Base-by-base conservation (phyloP, 176 grass and related monocot genomes). In the Aechmea fasciata region DNA sequence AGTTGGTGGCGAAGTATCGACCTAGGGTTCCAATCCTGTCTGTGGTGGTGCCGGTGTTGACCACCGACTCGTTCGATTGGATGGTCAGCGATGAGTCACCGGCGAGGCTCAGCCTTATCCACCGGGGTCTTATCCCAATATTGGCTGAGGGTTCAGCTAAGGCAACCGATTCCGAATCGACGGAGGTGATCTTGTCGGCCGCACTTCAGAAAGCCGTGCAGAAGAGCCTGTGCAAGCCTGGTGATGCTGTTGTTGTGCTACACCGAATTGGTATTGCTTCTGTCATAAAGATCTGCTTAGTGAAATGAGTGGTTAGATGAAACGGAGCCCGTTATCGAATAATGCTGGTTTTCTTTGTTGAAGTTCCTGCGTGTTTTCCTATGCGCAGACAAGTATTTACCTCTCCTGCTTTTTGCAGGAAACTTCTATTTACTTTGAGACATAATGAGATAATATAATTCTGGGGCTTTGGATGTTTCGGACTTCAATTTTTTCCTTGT, bases 271-370 rank as follows among this genome's bases (percentile, higher is more conserved):
- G 91, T 3, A 68, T 86, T 4, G 91, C 91, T 1, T 96, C 91
- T 3, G 91, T 96, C 71, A 91, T 96, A 70, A 96, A 96, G 88
- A 96, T 96, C 64, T 96, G 91, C 77, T 75, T 85, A 15, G 91
- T 96, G 22, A 91, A 96, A 84, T 91, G 72, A 83, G 65, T 13
- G 49, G 54, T 25, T 47, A 13, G 18, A 47, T 51, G 0, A 10
- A 2, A 33, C 29, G 13, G 7, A 12, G 64, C 26, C 10, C 57
- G 63, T 47, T 1, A 61, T 61, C 20, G 20, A 61, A 20, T 22
- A 61, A 9, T 20, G n/a, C 55, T 61, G 55, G 9, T 10, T 12
- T 55, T 55, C 55, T 61, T 61, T 10, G 13, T 22, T 1, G 12
- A 63, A 50, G 51, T 57, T 25, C 13, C 11, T 69, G 49, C 64